Conservation (phyloP, 495 filamentous ascomycete species). For the Corynascus novoguineensis region DNA sequence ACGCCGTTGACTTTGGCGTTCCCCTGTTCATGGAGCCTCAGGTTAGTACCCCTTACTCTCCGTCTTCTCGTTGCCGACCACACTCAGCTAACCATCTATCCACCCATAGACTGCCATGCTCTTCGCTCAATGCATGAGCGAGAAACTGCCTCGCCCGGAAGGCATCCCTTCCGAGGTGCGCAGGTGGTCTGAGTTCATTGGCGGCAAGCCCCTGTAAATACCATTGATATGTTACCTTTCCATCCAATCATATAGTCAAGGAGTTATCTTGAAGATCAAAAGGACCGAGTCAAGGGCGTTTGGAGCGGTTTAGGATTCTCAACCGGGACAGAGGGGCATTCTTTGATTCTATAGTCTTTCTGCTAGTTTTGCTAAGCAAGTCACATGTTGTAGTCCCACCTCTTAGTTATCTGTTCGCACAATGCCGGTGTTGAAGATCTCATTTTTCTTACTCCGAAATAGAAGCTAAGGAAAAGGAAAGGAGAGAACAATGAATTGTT, state of each 20-base stretch:
- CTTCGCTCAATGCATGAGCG: conserved; percentile 92
- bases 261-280: not conserved
- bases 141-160: conserved; percentile 79
- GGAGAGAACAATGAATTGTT: too few relatives aligned
- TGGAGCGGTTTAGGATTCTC: not conserved
- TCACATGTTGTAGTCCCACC: too few relatives aligned
- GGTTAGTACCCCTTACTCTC: conserved; percentile 51
- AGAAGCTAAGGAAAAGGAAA: too few relatives aligned
- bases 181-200: conserved; percentile 91
- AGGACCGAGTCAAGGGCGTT: conserved; percentile 10
- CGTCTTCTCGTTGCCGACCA: conserved; percentile 7
- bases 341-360: not conserved
- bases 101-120: conserved; percentile 83
- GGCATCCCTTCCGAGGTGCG: conserved; percentile 84
- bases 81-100: conserved; percentile 11
- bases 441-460: too few relatives aligned
- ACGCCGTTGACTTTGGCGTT: conserved; percentile 96
- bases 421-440: too few relatives aligned
- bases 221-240: conserved; percentile 2
- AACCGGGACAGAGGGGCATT: conserved; percentile 2
- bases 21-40: conserved; percentile 98
- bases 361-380: not conserved
- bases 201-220: conserved; percentile 78
- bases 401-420: too few relatives aligned
- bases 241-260: not conserved